Evolutionary conservation across 116 monocot species (phyloP).

Genomic region (Papilionanthe hybrid): DNA sequence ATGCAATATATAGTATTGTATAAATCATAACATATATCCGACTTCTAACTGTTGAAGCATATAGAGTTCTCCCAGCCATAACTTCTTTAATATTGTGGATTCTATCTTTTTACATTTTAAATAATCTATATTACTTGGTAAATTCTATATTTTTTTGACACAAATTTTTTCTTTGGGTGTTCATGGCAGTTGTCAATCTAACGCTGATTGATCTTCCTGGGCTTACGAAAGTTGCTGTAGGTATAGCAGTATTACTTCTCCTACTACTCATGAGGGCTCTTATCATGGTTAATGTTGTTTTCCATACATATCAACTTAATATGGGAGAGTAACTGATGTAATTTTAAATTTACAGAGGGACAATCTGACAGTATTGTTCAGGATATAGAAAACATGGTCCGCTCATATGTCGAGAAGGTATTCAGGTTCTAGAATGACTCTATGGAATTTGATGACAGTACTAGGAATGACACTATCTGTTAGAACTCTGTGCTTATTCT

Average conservation of each 20-base stretch:
- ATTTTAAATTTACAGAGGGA: conserved; percentile 45
- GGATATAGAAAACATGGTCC: conserved; percentile 99
- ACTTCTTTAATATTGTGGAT: background rate
- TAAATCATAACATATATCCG: no score
- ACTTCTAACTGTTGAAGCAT: no score
- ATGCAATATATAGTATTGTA: no score
- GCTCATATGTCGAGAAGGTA: conserved; percentile 94
- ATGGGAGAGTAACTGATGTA: background rate
- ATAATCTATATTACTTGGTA: background rate
- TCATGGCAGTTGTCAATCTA: conserved; percentile 69
- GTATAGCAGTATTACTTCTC: conserved; percentile 21
- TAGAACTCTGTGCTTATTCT: background rate
- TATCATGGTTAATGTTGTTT: background rate
- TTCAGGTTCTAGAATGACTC: background rate
- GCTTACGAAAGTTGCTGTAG: conserved; percentile 89
- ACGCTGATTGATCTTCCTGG: conserved; percentile 94
- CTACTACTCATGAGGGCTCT: background rate
- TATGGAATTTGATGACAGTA: background rate
- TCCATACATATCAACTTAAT: background rate
- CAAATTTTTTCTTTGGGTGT: background rate
- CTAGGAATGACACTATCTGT: background rate
- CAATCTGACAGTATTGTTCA: conserved; percentile 89
- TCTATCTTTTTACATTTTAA: background rate
- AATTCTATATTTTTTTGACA: background rate
- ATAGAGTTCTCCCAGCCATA: background rate